Percentiles rank a stretch among this genome's conserved stretches.
phyloP scores from a whole-genome alignment of 441 rosid species.

The Geranium incanum region DNA sequence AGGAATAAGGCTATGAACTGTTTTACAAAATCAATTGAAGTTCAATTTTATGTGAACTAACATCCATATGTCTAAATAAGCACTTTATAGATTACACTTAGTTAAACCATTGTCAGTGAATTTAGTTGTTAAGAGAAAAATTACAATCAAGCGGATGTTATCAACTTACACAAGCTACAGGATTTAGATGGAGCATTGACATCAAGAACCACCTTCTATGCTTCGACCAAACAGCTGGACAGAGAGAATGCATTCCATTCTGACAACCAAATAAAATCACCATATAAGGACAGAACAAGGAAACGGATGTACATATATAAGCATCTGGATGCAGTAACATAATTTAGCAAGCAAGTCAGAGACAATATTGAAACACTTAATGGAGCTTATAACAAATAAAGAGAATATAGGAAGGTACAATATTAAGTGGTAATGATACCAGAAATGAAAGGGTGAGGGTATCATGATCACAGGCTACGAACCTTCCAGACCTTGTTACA shows the following conservation, averaged over 20 bases:
- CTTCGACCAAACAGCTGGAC: slow-evolving; percentile 97
- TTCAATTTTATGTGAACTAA: not conserved
- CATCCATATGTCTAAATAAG: not conserved
- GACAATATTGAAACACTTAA: not conserved
- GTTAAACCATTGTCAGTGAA: not conserved
- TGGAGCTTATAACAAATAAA: not conserved
- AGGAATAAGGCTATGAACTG: not conserved
- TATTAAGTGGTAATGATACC: not conserved
- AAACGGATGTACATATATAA: not conserved
- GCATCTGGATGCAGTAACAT: slow-evolving; percentile 3
- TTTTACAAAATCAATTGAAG: not conserved
- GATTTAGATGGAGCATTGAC: slow-evolving; percentile 91
- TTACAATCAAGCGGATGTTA: not conserved
- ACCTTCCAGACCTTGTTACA: not conserved
- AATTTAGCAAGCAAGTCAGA: not conserved
- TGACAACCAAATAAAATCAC: slow-evolving; percentile 27
- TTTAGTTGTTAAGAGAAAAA: not conserved
- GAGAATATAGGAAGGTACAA: not conserved
- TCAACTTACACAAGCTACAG: slow-evolving; percentile 75
- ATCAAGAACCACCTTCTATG: slow-evolving; percentile 91
- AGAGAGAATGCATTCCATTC: slow-evolving; percentile 94
- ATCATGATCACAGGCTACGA: not conserved
- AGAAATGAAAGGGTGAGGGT: not conserved
- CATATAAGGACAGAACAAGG: slow-evolving; percentile 1
- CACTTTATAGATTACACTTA: not conserved